phyloP scores from a whole-genome alignment of 495 filamentous ascomycete species.

The Evernia prunastri region DNA sequence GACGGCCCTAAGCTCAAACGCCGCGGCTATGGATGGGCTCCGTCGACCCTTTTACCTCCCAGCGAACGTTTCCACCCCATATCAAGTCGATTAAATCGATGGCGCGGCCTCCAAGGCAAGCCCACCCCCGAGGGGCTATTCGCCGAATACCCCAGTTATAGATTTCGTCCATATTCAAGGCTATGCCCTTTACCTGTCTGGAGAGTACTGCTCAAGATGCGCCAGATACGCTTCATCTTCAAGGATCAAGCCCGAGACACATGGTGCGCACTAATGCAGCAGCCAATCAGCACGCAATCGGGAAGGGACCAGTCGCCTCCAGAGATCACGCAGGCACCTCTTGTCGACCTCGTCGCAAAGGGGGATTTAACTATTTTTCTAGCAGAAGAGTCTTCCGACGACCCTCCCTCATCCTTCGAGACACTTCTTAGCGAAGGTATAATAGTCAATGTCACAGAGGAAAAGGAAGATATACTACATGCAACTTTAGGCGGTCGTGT shows the following conservation, averaged over 20 bases:
- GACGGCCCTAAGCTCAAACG: slow-evolving; percentile 10
- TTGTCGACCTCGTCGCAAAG: background rate
- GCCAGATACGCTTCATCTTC: background rate
- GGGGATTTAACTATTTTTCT: background rate
- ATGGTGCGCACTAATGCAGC: background rate
- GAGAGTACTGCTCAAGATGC: background rate
- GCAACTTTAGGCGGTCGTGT: background rate
- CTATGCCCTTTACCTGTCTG: background rate
- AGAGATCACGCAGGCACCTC: background rate
- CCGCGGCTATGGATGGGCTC: slow-evolving; percentile 17
- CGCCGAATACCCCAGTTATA: slow-evolving; percentile 1
- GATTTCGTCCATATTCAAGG: background rate
- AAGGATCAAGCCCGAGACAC: background rate
- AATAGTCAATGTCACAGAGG: background rate
- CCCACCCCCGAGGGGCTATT: background rate
- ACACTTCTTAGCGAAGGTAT: background rate
- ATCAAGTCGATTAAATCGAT: background rate
- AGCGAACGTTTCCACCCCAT: background rate
- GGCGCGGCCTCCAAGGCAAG: background rate
- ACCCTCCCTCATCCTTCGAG: background rate
- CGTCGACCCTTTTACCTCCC: slow-evolving; percentile 14
- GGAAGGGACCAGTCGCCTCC: background rate
- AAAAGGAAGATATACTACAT: background rate
- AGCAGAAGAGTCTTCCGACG: background rate
- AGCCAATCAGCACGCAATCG: background rate